These are phyloP conservation scores for Arthrobotrys entomopaga DNA, from an alignment of 2,329 filamentous ascomycete genomes.

Conservation along the genomic window DNA sequence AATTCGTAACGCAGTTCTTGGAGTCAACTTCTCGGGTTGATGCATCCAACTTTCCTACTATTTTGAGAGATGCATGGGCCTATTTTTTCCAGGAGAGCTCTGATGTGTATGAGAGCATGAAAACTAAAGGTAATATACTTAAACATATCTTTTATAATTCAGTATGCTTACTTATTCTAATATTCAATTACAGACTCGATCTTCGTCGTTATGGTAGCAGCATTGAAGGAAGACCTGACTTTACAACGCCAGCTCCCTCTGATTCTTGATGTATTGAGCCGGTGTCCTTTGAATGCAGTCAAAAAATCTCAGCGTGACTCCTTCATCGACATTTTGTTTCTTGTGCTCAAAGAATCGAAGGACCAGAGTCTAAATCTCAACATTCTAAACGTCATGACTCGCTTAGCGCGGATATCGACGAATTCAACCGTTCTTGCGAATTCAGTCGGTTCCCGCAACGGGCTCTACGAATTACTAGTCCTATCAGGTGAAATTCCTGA, in stretches of 20 bases:
- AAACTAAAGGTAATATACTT: slow-evolving; percentile 28
- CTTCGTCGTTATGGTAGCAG: slow-evolving; percentile 16
- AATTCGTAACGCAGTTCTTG: slow-evolving; percentile 23
- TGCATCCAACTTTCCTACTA: neutral
- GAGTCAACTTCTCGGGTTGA: slow-evolving; percentile 2
- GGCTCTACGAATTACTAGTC: slow-evolving; percentile 20
- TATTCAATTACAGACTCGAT: slow-evolving; percentile 16
- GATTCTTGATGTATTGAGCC: slow-evolving; percentile 22
- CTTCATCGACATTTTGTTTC: slow-evolving; percentile 27
- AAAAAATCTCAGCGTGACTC: slow-evolving; percentile 36
- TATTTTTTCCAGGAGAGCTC: slow-evolving; percentile 20
- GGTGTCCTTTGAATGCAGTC: slow-evolving; percentile 20
- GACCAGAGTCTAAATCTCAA: neutral
- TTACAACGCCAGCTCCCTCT: neutral
- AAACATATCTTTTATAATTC: neutral
- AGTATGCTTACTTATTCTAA: neutral
- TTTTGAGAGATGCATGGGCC: slow-evolving; percentile 24
- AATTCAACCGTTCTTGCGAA: slow-evolving; percentile 33
- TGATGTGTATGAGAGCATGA: slow-evolving; percentile 25
- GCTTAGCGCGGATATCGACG: slow-evolving; percentile 33
- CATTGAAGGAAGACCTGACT: neutral
- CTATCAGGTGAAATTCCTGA: neutral
- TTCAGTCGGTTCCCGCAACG: slow-evolving; percentile 9
- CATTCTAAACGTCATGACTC: slow-evolving; percentile 3
- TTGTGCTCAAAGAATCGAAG: neutral